Evolutionary conservation across 1,284 basidiomycete genomes (phyloP).

Genomic region (Moesziomyces parantarcticus): DNA sequence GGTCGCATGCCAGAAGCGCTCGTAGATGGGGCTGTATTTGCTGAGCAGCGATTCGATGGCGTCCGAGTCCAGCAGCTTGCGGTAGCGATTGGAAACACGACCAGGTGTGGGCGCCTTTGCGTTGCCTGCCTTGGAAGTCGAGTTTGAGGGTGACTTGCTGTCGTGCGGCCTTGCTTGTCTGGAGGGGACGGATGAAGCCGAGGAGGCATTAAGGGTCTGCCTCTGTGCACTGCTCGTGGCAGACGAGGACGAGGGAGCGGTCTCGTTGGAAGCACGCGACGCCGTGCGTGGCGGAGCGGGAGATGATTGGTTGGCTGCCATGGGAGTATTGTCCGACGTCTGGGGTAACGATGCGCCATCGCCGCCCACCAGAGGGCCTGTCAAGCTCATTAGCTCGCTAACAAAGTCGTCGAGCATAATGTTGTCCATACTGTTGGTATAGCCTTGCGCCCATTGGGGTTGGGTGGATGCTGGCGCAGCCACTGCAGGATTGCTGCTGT

Average conservation of each 20-base stretch:
- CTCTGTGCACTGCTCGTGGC: conserved; percentile 3
- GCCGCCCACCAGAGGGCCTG: conserved; percentile 29
- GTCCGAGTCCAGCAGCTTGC: conserved; percentile 46
- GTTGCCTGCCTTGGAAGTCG: conserved; percentile 7
- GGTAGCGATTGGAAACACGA: conserved; percentile 29
- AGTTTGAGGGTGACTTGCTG: neutral
- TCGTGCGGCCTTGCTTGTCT: neutral
- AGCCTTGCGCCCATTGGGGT: conserved; percentile 25
- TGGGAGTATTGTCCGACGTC: conserved; percentile 25
- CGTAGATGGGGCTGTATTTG: conserved; percentile 56
- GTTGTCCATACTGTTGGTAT: conserved; percentile 41
- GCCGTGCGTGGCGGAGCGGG: conserved; percentile 6
- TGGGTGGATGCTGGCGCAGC: conserved; percentile 5
- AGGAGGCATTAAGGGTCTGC: neutral
- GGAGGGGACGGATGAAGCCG: neutral
- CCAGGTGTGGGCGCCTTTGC: conserved; percentile 13
- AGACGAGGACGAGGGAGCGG: conserved; percentile 3
- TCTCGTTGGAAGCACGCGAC: neutral
- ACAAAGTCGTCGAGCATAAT: conserved; percentile 57
- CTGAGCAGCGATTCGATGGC: conserved; percentile 49
- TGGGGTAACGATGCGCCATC: conserved; percentile 11
- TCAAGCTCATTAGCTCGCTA: conserved; percentile 49
- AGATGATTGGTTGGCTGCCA: conserved; percentile 10
- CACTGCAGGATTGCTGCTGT: conserved; percentile 12
- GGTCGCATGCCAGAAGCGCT: conserved; percentile 48